Conservation (phyloP, 192 early-diverging fungal genomes). For the Pilobolus umbonatus region DNA sequence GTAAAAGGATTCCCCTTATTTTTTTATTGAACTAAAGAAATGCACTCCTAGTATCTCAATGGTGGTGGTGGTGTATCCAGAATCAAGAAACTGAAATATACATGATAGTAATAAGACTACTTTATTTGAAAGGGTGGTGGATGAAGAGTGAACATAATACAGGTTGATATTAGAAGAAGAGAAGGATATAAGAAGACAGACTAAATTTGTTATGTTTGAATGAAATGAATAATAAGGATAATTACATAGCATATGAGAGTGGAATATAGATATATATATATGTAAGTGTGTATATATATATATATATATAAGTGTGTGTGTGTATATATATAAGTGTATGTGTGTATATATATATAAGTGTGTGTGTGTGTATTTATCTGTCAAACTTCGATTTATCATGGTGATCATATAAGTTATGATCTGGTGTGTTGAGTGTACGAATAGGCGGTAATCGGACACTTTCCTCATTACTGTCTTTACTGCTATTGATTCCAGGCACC, state of each 20-base stretch:
- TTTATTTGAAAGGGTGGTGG: no score
- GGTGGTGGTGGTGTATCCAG: conserved; percentile 5
- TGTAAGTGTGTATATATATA: not conserved
- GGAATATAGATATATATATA: no score
- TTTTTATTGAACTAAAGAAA: no score
- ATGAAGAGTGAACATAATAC: no score
- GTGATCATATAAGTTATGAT: conserved; percentile 5
- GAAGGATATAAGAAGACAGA: no score
- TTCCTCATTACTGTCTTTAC: not conserved
- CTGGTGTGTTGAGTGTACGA: conserved; percentile 6
- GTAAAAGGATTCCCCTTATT: not conserved
- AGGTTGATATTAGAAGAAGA: no score
- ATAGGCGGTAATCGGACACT: conserved; percentile 14
- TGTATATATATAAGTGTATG: not conserved
- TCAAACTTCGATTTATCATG: conserved; percentile 12
- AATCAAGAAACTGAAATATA: conserved; percentile 19
- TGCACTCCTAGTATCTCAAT: no score
- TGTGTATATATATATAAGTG: no score
- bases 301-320: not conserved
- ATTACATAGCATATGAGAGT: no score
- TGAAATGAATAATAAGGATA: no score
- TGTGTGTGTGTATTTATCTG: conserved; percentile 1
- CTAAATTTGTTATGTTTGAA: no score
- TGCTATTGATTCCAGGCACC: conserved; percentile 16
- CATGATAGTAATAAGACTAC: no score